Evolutionary conservation across 2,329 filamentous ascomycete genomes (phyloP), one percentile per base, ranked within the genome.

Genomic region (Apiospora malaysiana): DNA sequence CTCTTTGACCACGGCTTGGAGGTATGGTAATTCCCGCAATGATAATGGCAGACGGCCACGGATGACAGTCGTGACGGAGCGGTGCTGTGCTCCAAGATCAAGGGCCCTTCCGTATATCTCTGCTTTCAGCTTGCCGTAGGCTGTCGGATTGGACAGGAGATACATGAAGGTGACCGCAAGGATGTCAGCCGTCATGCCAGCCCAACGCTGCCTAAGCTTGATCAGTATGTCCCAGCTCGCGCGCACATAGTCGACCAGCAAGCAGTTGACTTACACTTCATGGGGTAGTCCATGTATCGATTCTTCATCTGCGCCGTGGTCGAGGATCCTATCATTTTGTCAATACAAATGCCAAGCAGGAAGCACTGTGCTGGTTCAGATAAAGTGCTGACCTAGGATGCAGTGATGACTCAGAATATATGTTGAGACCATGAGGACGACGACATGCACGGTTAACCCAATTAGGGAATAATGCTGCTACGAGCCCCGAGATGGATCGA

Each of bases 141-240:
- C 70, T 3, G 51, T 21, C 0, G 85, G 85, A 42, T 81, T 83
- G 10, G 81, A 84, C 25, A 82, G 80, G 70, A 88, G 77, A 75
- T 85, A 82, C 23, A 87, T 80, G 51, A 88, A 67, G 5, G 83
- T 85, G 69, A 83, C 79, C 1, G 86, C 82, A 4, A 88, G 80
- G 4, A 83, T 82, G 0, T 83, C 84, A 0, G 86, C 83, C 0
- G 85, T 86, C 14, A 84, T 86, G 71, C 88, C 86, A 1, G 85
- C 85, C 4, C 87, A 87, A 2, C 85, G 86, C 5, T 85, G 80
- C 69, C 77, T 76, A n/a, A n/a, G n/a, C n/a, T n/a, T n/a, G n/a
- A n/a, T n/a, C n/a, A n/a, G n/a, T n/a, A n/a, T n/a, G n/a, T n/a
- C n/a, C n/a, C n/a, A n/a, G n/a, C n/a, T n/a, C n/a, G n/a, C n/a